These are phyloP conservation scores for Axilococcus clingmanii DNA, from an alignment of 139 green algal genomes.

Conservation along the genomic window DNA sequence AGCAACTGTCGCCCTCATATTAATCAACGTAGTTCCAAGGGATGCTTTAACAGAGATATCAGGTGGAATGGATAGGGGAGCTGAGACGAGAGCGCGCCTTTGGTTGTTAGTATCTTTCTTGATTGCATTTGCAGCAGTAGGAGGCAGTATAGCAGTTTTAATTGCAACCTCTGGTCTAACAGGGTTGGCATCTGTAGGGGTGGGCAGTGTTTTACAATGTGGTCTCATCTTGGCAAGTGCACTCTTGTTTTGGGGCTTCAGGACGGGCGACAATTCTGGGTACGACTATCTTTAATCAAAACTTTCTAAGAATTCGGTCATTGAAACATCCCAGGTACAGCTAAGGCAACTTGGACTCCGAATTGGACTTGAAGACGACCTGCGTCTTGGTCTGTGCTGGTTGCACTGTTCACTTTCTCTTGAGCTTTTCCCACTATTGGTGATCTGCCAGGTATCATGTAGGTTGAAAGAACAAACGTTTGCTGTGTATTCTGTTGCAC, in stretches of 20 bases:
- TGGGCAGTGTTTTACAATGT: conserved; percentile 33
- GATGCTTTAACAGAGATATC: conserved; percentile 15
- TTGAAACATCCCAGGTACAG: no score
- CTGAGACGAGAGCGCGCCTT: conserved; percentile 15
- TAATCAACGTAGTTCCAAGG: conserved; percentile 35
- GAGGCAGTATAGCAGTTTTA: conserved; percentile 31
- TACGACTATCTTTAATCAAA: no score
- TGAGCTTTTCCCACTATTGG: no score
- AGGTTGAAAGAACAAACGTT: no score
- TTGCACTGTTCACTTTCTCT: no score
- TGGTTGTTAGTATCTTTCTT: conserved; percentile 37
- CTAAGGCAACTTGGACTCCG: no score
- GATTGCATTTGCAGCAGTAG: conserved; percentile 20
- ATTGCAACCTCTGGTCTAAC: conserved; percentile 10
- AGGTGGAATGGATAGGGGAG: conserved; percentile 14
- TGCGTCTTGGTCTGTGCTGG: no score
- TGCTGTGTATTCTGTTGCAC: no score
- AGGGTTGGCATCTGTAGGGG: conserved; percentile 13
- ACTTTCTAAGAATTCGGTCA: no score
- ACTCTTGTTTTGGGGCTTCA: conserved; percentile 27
- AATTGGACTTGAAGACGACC: no score
- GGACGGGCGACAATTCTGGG: conserved; percentile 5
- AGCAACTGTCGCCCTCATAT: conserved; percentile 26
- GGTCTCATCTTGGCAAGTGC: conserved; percentile 24
- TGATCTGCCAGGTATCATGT: no score